phyloP scores from a whole-genome alignment of 2,329 filamentous ascomycete species.

The Paracorniculantispora psalliotae region DNA sequence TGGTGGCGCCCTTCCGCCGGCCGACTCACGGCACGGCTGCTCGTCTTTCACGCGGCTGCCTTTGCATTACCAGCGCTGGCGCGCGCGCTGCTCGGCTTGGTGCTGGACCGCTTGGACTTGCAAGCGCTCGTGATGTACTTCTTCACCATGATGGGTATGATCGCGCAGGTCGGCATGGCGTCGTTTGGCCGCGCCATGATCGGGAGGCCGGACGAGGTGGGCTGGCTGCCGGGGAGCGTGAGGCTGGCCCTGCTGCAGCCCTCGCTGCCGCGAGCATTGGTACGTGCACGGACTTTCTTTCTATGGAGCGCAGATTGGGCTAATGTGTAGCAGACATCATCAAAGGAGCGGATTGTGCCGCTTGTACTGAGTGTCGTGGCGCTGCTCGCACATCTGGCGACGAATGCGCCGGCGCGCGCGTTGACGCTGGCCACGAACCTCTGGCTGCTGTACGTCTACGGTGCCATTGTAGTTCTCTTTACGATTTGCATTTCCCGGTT shows the following conservation, averaged over 20 bases:
- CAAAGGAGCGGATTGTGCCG: not conserved
- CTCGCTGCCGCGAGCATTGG: not conserved
- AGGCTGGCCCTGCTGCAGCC: not conserved
- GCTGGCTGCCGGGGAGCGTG: not conserved
- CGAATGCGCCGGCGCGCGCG: not conserved
- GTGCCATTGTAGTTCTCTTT: not conserved
- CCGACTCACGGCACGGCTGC: not conserved
- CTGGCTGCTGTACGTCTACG: not conserved
- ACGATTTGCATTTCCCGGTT: not conserved
- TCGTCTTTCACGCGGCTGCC: not conserved
- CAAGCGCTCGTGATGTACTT: not conserved
- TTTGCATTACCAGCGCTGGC: no score
- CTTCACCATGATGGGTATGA: not conserved
- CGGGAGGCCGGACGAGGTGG: slow-evolving; percentile 7
- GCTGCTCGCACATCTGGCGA: not conserved
- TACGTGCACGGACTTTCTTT: no score
- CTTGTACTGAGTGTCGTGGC: not conserved
- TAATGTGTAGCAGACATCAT: no score
- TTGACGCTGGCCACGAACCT: not conserved
- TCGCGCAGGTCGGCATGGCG: not conserved
- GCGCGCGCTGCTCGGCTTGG: not conserved
- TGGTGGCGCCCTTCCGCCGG: not conserved
- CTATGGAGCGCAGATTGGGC: no score
- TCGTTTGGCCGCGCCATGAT: not conserved
- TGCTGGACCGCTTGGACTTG: no score